Percentiles rank a stretch among this genome's conserved stretches.
Evolutionary conservation across 345 rosid species (phyloP).

Genomic region (Aquilaria malaccensis): DNA sequence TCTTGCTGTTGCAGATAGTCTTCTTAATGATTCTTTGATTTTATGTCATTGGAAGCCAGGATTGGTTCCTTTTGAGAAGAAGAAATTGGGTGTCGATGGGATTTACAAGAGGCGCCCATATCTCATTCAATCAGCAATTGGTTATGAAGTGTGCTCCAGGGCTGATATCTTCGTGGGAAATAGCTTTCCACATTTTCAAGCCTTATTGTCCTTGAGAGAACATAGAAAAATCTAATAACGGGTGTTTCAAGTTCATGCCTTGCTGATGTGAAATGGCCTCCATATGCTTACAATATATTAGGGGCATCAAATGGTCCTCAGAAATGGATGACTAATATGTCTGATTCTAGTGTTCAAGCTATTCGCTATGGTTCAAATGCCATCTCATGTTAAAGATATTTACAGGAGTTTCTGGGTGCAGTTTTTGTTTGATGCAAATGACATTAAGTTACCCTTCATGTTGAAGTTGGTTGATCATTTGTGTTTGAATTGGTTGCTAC

Average conservation of each 20-base stretch:
- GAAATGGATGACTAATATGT: conserved; percentile 89
- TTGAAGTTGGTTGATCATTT: conserved; percentile 8
- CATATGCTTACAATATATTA: conserved; percentile 72
- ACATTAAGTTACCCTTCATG: not conserved
- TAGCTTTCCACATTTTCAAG: conserved; percentile 96
- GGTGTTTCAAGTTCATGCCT: conserved; percentile 56
- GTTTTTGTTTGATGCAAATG: not conserved
- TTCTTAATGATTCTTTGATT: conserved; percentile 69
- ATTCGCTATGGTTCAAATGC: conserved; percentile 74
- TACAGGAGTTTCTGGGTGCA: not conserved
- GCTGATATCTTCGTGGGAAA: conserved; percentile 88
- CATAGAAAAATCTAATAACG: conserved; percentile 59
- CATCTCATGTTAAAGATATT: conserved; percentile 55
- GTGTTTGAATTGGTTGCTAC: not conserved
- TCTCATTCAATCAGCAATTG: conserved; percentile 90
- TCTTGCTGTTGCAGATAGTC: conserved; percentile 84
- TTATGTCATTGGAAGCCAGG: conserved; percentile 74
- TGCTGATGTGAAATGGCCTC: conserved; percentile 55
- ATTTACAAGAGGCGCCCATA: conserved; percentile 76
- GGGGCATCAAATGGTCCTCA: conserved; percentile 60
- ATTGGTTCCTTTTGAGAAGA: conserved; percentile 73
- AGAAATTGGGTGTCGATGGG: conserved; percentile 61
- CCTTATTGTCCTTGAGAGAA: conserved; percentile 80
- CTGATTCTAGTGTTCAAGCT: conserved; percentile 64
- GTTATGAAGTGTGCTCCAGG: conserved; percentile 84